Base-by-base conservation (phyloP, 148 eudicot genomes). In the Silene latifolia region DNA sequence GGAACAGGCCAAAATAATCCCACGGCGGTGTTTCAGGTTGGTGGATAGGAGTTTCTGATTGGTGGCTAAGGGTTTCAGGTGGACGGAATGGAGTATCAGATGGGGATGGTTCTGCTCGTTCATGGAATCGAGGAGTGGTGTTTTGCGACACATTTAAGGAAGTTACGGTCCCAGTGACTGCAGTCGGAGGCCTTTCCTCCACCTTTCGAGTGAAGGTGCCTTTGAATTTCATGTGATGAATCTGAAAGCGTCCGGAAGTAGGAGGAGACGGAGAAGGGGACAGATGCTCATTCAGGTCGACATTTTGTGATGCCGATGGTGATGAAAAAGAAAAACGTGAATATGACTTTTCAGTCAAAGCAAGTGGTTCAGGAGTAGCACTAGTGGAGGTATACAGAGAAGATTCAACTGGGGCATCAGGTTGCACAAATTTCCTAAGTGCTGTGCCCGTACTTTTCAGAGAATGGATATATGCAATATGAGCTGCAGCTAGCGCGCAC, bases 1-100 rank as follows among this genome's bases (percentile, higher is more conserved):
- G 86, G 71, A 78, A 81, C 75, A 91, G 96, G 27, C 97, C 98
- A 78, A 94, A 94, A 75, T 81, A 94, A 83, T 94, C 98, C 98
- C 98, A 94, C 2, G 97, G 96, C 14, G 92, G 71, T 77, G 82
- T 79, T 76, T 84, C 86, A 51, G 84, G 71, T 23, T 3, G 83
- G 74, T 79, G 87, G 51, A 68, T 21, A 17, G 44, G 44, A 39
- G 8, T 39, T 39, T 39, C 44, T 39, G 44, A 39, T 35, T 2
- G 84, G 73, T 80, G 88, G 47, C 76, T 35, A 23, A 76, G 80
- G 60, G 80, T 75, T 78, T 81, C 86, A 67, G 82, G 80, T 18
- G 10, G 85, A 68, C 76, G 87, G 27, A 54, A 35, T 67, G 77
- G 77, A 60, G 81, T 74, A 74, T 81, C 86, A 74, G 82, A 82